Percentiles rank a stretch among this genome's conserved stretches.
Conservation (phyloP, 257 asterid genomes). For the Forsythia viridissima region DNA sequence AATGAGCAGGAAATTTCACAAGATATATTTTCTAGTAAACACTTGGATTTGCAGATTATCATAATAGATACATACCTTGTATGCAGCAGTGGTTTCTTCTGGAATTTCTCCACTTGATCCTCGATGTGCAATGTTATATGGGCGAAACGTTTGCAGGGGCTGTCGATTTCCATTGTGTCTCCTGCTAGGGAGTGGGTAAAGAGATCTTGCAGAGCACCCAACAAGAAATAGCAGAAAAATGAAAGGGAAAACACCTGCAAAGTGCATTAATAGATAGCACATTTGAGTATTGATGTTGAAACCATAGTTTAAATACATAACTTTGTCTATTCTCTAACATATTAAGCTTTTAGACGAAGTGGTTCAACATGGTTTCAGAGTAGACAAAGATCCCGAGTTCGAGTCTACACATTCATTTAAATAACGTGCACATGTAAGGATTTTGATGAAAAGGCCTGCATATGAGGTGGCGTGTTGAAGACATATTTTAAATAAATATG, state of each 20-base stretch:
- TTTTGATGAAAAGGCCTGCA: background rate
- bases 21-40: background rate
- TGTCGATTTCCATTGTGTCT: constrained; percentile 74
- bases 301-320: background rate
- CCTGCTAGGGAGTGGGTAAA: constrained; percentile 89
- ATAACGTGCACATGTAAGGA: background rate
- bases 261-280: constrained; percentile 16
- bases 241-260: constrained; percentile 61
- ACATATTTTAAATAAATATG: background rate
- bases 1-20: background rate
- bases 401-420: background rate
- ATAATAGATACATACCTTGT: constrained; percentile 48
- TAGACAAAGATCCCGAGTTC: background rate
- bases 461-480: background rate
- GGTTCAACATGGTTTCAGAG: background rate
- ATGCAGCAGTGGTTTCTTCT: constrained; percentile 88
- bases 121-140: constrained; percentile 93
- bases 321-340: background rate
- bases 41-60: background rate
- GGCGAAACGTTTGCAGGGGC: constrained; percentile 85
- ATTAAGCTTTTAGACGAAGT: background rate
- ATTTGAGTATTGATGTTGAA: background rate
- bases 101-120: constrained; percentile 98
- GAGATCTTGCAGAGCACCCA: constrained; percentile 76
- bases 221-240: constrained; percentile 62